Evolutionary conservation across 2,329 filamentous ascomycete genomes (phyloP), one percentile per base, ranked within the genome.

Genomic region (Zelopaecilomyces penicillatus): DNA sequence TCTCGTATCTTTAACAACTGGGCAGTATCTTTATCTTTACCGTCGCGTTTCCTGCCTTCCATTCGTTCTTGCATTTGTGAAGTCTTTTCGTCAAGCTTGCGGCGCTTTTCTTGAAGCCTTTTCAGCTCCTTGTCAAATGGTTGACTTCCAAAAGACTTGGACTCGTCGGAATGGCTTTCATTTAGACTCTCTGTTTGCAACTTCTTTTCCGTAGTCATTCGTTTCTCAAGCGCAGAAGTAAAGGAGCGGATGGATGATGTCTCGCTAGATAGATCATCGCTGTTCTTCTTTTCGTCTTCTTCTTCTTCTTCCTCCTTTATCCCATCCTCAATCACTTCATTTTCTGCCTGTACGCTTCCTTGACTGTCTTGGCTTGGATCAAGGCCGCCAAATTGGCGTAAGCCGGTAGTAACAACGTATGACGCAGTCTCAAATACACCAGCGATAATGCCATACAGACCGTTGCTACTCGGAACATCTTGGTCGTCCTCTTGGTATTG

Each of bases 41-140:
- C 69, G 31, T 76, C 75, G 8, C 64, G 62, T 12, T 68, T 66
- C 48, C 70, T 71, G 28, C 59, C 66, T 30, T 63, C 54, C 31
- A 66, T 61, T 37, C 70, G 76, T 49, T 76, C 68, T 19, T 73
- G 70, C 42, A 75, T 70, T 52, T 74, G 73, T n/a, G 67, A 68
- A 6, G 82, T 66, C 54, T 82, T 83, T 19, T 80, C 75, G 35
- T 85, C 76, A 0, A 86, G 67, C 54, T 82, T 81, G 39, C 66
- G 70, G 6, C 76, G 76, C 45, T 76, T 76, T 11, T 78, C 71
- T 39, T 79, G 69, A 6, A 86, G 71, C 56, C 82, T 84, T 47
- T 69, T 67, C 4, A 88, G 70, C 52, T 86, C 80, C 54, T 80
- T 83, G 29, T 85, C 80, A 51, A 57, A 39, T 43, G 60, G 34